Conservation (phyloP, 164 flowering plant genomes). For the Vitis cinerea region DNA sequence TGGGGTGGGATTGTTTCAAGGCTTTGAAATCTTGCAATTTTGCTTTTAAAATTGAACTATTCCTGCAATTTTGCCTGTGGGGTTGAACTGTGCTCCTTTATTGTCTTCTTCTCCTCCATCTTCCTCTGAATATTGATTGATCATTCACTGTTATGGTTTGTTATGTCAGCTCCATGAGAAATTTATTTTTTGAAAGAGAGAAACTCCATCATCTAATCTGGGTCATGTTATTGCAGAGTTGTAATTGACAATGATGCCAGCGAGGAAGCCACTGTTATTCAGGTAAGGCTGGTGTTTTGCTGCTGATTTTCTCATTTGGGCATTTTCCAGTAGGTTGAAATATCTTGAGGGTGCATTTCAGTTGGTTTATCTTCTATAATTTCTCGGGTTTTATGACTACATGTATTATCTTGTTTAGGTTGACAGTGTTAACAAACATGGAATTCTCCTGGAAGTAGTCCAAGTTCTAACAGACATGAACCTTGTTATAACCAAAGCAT, state of each 20-base stretch:
- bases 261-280: slow-evolving; percentile 54
- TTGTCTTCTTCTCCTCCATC: background rate
- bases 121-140: no score
- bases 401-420: slow-evolving; percentile 45
- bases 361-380: no score
- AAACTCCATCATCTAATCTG: slow-evolving; percentile 6
- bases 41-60: no score
- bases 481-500: slow-evolving; percentile 72
- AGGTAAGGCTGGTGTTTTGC: slow-evolving; percentile 31
- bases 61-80: no score
- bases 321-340: no score
- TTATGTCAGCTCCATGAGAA: background rate
- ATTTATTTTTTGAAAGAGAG: background rate
- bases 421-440: slow-evolving; percentile 80
- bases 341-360: no score
- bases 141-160: background rate
- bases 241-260: slow-evolving; percentile 53
- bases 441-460: slow-evolving; percentile 76
- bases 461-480: slow-evolving; percentile 84
- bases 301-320: background rate
- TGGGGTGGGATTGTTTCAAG: no score
- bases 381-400: no score
- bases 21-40: no score
- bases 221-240: slow-evolving; percentile 42
- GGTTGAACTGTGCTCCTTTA: no score